phyloP scores from a whole-genome alignment of 139 green algal species.

The Chlorella sp. region DNA sequence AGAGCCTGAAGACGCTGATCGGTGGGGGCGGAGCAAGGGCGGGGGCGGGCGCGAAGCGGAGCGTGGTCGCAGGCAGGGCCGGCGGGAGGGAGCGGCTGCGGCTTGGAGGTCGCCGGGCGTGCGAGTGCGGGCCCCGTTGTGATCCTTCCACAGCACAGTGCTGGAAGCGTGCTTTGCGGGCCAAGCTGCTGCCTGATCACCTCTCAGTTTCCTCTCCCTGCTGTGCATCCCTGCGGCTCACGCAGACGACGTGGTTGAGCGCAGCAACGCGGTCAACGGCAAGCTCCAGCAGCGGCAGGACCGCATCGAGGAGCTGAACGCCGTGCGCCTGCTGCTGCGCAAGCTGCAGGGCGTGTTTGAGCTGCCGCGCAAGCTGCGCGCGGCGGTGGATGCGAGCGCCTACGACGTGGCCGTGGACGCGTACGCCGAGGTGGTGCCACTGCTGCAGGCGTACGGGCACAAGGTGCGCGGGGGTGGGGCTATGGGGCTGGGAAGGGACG shows the following conservation, averaged over 20 bases:
- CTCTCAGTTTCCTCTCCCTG: no score
- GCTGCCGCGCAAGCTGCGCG: conserved; percentile 67
- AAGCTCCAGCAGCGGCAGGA: conserved; percentile 79
- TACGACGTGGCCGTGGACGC: conserved; percentile 71
- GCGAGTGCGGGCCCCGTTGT: no score
- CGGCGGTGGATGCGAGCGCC: conserved; percentile 65
- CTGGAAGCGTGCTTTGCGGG: no score
- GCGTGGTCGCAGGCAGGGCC: no score
- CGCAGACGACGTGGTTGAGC: conserved; percentile 66
- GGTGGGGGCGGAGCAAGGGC: not conserved
- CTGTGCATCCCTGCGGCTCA: no score
- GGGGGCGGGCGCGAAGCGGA: no score
- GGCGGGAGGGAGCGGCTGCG: no score
- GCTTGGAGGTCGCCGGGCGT: no score
- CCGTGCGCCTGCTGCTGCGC: conserved; percentile 73
- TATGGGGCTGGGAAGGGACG: not conserved
- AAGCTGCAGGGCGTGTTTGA: conserved; percentile 88
- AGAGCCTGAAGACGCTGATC: conserved; percentile 19
- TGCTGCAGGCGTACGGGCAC: conserved; percentile 78
- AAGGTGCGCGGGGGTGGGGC: conserved; percentile 29
- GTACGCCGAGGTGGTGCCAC: conserved; percentile 74
- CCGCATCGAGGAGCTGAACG: conserved; percentile 86
- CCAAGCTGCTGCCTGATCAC: no score
- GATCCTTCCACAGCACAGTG: no score
- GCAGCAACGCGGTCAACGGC: conserved; percentile 75